Evolutionary conservation across 2,329 filamentous ascomycete species (phyloP).

Genomic region (Aspergillus caelatus): DNA sequence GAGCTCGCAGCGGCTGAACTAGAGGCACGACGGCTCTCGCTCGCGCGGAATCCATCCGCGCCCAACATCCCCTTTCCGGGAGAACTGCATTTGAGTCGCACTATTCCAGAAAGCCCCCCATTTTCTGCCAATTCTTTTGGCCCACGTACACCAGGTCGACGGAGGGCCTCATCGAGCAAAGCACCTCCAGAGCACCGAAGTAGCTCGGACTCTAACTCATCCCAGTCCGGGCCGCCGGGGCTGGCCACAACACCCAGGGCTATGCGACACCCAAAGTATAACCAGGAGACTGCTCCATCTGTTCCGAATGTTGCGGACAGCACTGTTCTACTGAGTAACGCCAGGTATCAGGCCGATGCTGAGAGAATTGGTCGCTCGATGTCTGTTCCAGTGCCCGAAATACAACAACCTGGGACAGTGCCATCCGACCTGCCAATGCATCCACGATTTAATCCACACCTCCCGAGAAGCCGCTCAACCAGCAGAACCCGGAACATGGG

Average conservation of each 20-base stretch:
- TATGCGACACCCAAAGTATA: slow-evolving; percentile 77
- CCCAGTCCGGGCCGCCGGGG: slow-evolving; percentile 63
- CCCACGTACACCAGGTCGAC: slow-evolving; percentile 35
- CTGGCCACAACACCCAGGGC: slow-evolving; percentile 90
- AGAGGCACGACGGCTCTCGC: slow-evolving; percentile 81
- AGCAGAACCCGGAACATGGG: slow-evolving; percentile 38
- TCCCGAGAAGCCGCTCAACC: slow-evolving; percentile 45
- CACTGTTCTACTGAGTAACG: slow-evolving; percentile 38
- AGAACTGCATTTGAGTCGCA: slow-evolving; percentile 49
- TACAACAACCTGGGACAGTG: slow-evolving; percentile 24
- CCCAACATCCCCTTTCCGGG: slow-evolving; percentile 78
- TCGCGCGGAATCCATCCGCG: slow-evolving; percentile 77
- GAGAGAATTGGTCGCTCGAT: slow-evolving; percentile 43
- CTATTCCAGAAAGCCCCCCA: slow-evolving; percentile 49
- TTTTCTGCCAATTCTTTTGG: slow-evolving; percentile 35
- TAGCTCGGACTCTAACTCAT: slow-evolving; percentile 43
- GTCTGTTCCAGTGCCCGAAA: slow-evolving; percentile 40
- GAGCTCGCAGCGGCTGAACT: slow-evolving; percentile 81
- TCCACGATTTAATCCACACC: slow-evolving; percentile 42
- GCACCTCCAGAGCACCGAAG: slow-evolving; percentile 43
- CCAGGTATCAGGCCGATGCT: slow-evolving; percentile 41
- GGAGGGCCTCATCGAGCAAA: slow-evolving; percentile 37
- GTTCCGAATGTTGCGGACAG: slow-evolving; percentile 60
- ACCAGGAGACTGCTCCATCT: slow-evolving; percentile 53
- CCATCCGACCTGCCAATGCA: slow-evolving; percentile 42